phyloP scores from a whole-genome alignment of 2,329 filamentous ascomycete species.

The Paracoccidioides lutzii region DNA sequence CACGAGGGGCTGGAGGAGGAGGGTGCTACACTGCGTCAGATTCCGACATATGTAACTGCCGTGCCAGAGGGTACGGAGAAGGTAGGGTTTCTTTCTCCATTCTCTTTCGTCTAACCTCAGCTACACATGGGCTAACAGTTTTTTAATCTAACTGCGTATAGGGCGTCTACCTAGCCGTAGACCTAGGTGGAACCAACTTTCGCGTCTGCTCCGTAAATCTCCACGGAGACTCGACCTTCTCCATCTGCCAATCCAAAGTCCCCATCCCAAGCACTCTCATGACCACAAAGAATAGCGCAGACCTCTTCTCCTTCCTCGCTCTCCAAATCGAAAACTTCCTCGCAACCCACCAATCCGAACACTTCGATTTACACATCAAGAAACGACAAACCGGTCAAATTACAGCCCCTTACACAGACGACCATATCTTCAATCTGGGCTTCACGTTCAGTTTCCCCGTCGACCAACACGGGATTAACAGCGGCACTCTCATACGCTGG shows the following conservation, averaged over 20 bases:
- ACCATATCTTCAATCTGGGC: constrained; percentile 82
- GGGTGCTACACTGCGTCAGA: constrained; percentile 77
- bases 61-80: constrained; percentile 97
- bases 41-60: constrained; percentile 89
- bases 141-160: constrained; percentile 23
- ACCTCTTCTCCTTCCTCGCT: constrained; percentile 85
- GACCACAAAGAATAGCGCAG: constrained; percentile 70
- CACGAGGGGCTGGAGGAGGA: constrained; percentile 68
- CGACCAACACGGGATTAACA: constrained; percentile 87
- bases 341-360: constrained; percentile 72
- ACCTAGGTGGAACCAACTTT: constrained; percentile 97
- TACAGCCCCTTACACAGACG: constrained; percentile 49
- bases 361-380: constrained; percentile 59
- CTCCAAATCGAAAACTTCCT: constrained; percentile 86
- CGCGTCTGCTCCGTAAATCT: constrained; percentile 90
- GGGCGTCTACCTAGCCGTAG: constrained; percentile 92
- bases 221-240: constrained; percentile 90
- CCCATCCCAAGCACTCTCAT: constrained; percentile 82
- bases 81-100: constrained; percentile 38
- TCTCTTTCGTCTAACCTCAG: background rate
- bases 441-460: constrained; percentile 99
- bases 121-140: background rate
- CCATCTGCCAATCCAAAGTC: constrained; percentile 83
- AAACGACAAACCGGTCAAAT: constrained; percentile 50
- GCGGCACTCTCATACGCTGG: constrained; percentile 87